Evolutionary conservation across 352 stramenopile genomes (phyloP).

Genomic region (Globisporangium irregulare): DNA sequence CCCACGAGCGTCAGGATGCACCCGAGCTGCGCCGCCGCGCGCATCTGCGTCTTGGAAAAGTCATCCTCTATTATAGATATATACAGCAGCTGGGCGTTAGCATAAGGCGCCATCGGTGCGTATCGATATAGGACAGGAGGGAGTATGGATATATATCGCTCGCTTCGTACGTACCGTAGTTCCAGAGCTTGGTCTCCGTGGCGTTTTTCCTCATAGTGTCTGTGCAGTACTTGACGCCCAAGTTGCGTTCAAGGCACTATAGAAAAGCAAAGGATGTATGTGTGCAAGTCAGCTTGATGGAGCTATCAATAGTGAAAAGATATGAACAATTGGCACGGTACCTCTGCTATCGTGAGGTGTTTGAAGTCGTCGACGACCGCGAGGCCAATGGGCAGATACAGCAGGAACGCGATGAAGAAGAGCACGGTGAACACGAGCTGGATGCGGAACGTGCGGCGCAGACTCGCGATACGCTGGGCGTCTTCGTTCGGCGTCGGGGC

Average conservation of each 20-base stretch:
- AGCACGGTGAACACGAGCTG: conserved; percentile 35
- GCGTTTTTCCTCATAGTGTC: conserved; percentile 50
- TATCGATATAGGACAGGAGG: too few species aligned
- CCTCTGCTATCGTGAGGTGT: conserved; percentile 42
- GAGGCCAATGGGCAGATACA: conserved; percentile 68
- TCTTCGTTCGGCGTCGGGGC: conserved; percentile 20
- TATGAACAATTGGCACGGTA: conserved; percentile 1
- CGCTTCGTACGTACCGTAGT: conserved; percentile 43
- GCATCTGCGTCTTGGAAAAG: conserved; percentile 54
- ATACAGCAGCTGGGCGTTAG: too few species aligned
- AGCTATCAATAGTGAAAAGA: background rate
- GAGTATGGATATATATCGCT: background rate
- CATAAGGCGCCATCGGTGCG: too few species aligned
- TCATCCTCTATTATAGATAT: conserved; percentile 31
- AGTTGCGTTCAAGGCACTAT: conserved; percentile 47
- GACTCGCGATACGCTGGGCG: conserved; percentile 21
- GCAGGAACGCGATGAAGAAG: conserved; percentile 65
- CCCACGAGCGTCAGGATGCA: conserved; percentile 74
- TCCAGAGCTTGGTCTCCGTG: conserved; percentile 65
- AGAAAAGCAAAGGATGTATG: background rate
- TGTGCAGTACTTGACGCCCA: conserved; percentile 63
- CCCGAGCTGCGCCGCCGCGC: conserved; percentile 52
- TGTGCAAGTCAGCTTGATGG: background rate
- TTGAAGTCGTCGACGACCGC: conserved; percentile 38
- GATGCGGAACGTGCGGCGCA: conserved; percentile 35